phyloP scores from a whole-genome alignment of 768 basidiomycete genomes.

The Leccinum broughii region DNA sequence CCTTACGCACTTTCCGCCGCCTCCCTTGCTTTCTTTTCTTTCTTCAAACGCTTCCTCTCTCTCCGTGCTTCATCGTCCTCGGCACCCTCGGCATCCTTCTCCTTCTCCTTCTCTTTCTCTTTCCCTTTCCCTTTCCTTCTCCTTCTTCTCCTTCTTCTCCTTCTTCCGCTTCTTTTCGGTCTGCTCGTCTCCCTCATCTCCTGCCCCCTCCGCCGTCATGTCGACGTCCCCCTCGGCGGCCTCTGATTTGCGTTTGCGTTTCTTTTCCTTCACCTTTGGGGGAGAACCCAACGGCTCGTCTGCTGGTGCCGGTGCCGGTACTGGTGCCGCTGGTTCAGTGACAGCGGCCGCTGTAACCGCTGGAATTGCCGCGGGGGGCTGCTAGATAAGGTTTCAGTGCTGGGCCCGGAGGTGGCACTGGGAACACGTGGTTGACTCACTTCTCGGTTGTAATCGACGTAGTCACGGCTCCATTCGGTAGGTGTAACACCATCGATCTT shows the following conservation, averaged over 20 bases:
- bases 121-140: constrained; percentile 52
- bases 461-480: constrained; percentile 86
- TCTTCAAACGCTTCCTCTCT: constrained; percentile 66
- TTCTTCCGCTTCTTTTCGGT: constrained; percentile 62
- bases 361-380: constrained; percentile 39
- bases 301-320: constrained; percentile 32
- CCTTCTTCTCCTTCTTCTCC: constrained; percentile 58
- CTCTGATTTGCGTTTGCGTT: constrained; percentile 81
- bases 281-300: constrained; percentile 34
- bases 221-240: constrained; percentile 43
- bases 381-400: constrained; percentile 26
- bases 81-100: constrained; percentile 41
- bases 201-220: constrained; percentile 36
- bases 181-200: constrained; percentile 47
- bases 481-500: constrained; percentile 87
- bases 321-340: constrained; percentile 29
- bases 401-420: background rate
- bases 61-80: constrained; percentile 60
- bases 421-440: constrained; percentile 32
- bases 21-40: constrained; percentile 62
- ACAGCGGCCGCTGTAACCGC: constrained; percentile 23
- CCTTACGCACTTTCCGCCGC: constrained; percentile 33
- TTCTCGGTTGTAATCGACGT: constrained; percentile 88
- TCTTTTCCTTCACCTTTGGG: constrained; percentile 71
- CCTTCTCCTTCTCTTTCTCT: constrained; percentile 56